These are phyloP conservation scores for Boletus huronensis DNA, from an alignment of 768 basidiomycete genomes.

Conservation along the genomic window DNA sequence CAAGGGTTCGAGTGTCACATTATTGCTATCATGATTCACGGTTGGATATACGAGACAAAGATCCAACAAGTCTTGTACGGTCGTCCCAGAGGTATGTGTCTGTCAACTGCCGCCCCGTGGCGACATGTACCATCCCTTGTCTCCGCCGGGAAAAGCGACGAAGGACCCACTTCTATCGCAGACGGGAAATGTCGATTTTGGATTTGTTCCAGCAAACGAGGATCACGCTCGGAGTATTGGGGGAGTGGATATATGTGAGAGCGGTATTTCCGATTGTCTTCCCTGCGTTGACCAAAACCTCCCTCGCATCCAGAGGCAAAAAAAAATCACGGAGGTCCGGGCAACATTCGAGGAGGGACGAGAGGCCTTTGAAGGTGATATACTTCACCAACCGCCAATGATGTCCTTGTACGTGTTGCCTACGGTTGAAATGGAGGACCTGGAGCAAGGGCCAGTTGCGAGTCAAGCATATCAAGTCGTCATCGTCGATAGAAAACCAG, in stretches of 20 bases:
- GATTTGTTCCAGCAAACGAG: neutral
- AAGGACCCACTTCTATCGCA: neutral
- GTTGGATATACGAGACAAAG: neutral
- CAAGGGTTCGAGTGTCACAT: neutral
- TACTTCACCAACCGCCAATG: neutral
- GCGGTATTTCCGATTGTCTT: neutral
- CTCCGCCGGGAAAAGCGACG: neutral
- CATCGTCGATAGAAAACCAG: slow-evolving; percentile 6
- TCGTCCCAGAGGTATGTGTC: neutral
- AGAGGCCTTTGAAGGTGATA: neutral
- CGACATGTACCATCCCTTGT: neutral
- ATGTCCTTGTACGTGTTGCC: no score
- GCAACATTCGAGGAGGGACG: neutral
- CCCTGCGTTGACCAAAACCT: neutral
- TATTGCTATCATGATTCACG: neutral
- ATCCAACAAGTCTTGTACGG: neutral
- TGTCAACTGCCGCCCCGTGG: neutral
- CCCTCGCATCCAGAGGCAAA: neutral
- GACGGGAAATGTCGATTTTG: neutral
- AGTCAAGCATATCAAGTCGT: neutral
- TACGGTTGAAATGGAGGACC: neutral
- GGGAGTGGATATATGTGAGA: neutral
- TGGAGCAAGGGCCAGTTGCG: slow-evolving; percentile 3
- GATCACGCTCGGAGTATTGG: neutral
- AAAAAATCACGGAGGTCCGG: neutral